Percentiles rank a stretch among this genome's conserved stretches.
Conservation (phyloP, 2,329 filamentous ascomycete genomes). For the Talaromyces sp. region DNA sequence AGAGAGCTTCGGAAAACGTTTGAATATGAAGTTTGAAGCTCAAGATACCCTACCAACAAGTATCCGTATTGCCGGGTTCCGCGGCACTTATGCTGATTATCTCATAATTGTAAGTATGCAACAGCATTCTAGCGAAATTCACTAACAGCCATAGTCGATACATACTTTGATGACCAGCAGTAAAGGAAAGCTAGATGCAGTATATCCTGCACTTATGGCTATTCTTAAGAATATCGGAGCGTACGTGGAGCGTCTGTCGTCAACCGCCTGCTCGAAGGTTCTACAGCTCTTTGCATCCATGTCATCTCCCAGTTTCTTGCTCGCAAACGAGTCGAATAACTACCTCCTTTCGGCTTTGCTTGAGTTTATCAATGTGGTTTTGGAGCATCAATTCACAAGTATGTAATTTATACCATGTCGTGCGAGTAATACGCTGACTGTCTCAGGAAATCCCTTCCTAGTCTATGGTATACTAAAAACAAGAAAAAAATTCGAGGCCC, state of each 20-base stretch:
- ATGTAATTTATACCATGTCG: constrained; percentile 32
- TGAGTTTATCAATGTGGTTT: constrained; percentile 82
- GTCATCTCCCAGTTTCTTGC: constrained; percentile 86
- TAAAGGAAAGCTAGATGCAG: constrained; percentile 82
- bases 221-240: constrained; percentile 92
- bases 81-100: constrained; percentile 89
- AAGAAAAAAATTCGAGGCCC: constrained; percentile 75
- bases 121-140: not conserved
- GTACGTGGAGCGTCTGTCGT: constrained; percentile 72
- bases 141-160: constrained; percentile 63
- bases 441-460: constrained; percentile 72
- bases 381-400: constrained; percentile 85
- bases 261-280: constrained; percentile 72
- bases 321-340: constrained; percentile 91
- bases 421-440: constrained; percentile 23
- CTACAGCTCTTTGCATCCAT: constrained; percentile 87
- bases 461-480: constrained; percentile 76
- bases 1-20: constrained; percentile 79
- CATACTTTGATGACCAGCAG: constrained; percentile 87
- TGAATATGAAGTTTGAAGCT: constrained; percentile 84
- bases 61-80: constrained; percentile 80
- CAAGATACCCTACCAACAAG: constrained; percentile 81
- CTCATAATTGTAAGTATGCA: constrained; percentile 66
- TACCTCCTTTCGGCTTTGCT: constrained; percentile 73
- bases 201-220: constrained; percentile 87